Evolutionary conservation across 1,284 basidiomycete species (phyloP).

Genomic region (Apiotrichum porosum): DNA sequence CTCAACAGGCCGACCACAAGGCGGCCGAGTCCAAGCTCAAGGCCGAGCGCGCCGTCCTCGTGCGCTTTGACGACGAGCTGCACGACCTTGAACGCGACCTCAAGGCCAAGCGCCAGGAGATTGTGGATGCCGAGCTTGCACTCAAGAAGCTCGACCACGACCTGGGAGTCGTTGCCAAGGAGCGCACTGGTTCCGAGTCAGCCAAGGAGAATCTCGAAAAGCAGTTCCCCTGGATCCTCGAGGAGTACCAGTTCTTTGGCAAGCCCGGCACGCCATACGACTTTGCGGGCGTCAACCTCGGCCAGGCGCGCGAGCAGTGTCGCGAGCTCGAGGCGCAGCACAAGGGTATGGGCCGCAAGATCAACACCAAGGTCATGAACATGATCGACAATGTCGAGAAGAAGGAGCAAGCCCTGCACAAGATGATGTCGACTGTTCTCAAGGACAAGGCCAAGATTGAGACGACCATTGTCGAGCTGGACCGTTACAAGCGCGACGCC

Average conservation of each 20-base stretch:
- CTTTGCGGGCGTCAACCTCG: constrained; percentile 69
- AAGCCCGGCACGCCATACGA: constrained; percentile 77
- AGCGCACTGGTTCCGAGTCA: constrained; percentile 57
- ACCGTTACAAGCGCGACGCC: constrained; percentile 90
- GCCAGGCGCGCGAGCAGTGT: constrained; percentile 61
- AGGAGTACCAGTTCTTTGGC: constrained; percentile 83
- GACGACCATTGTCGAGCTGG: constrained; percentile 86
- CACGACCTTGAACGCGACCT: constrained; percentile 73
- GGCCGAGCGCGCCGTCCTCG: constrained; percentile 78
- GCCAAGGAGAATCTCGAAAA: constrained; percentile 62
- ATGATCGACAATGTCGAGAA: constrained; percentile 98
- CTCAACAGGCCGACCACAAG: constrained; percentile 57
- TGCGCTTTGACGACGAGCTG: constrained; percentile 82
- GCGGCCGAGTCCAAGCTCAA: constrained; percentile 68
- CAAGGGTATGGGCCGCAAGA: constrained; percentile 86
- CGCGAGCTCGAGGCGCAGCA: constrained; percentile 74
- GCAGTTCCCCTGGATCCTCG: constrained; percentile 79
- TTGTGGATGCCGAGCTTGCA: constrained; percentile 66
- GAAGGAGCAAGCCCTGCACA: constrained; percentile 77
- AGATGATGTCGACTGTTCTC: constrained; percentile 82
- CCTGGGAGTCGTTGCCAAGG: constrained; percentile 50
- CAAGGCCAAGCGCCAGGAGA: constrained; percentile 72
- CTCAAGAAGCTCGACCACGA: constrained; percentile 60
- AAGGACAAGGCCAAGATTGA: constrained; percentile 97
- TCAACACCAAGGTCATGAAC: constrained; percentile 91